A percentile compares a stretch with the other conserved stretches of the same genome.
phyloP scores from a whole-genome alignment of 1,284 basidiomycete genomes.

The Stygiomarasmius scandens region DNA sequence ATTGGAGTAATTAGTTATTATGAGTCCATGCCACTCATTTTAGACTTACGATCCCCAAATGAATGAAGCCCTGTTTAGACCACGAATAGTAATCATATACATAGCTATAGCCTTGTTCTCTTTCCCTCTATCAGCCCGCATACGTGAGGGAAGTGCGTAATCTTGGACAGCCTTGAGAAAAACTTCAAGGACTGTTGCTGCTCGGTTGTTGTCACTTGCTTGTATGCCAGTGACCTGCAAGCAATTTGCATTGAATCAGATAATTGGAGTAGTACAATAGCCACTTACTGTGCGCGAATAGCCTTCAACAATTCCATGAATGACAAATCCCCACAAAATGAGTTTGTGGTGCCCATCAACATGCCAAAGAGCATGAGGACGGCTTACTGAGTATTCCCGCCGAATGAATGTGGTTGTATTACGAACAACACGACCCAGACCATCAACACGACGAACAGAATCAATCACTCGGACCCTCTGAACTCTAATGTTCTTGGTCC shows the following conservation, averaged over 20 bases:
- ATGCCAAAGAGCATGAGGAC: conserved; percentile 50
- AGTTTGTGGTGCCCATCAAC: conserved; percentile 40
- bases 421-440: neutral
- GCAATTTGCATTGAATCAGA: neutral
- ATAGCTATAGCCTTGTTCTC: conserved; percentile 23
- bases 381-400: conserved; percentile 31
- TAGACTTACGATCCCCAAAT: conserved; percentile 37
- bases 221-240: conserved; percentile 30
- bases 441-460: conserved; percentile 5
- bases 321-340: conserved; percentile 51
- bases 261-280: neutral
- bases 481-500: neutral
- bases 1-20: conserved; percentile 10
- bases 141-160: conserved; percentile 34
- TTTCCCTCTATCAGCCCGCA: conserved; percentile 38
- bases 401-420: conserved; percentile 22
- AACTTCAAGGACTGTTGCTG: conserved; percentile 38
- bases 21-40: neutral
- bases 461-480: conserved; percentile 4
- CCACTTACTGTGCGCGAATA: conserved; percentile 37
- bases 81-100: conserved; percentile 29
- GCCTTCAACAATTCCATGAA: conserved; percentile 52
- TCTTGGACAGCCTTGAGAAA: conserved; percentile 31
- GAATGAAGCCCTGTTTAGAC: conserved; percentile 29
- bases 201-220: conserved; percentile 39